Conservation (phyloP, 352 stramenopile genomes). For the Phytopythium vexans region DNA sequence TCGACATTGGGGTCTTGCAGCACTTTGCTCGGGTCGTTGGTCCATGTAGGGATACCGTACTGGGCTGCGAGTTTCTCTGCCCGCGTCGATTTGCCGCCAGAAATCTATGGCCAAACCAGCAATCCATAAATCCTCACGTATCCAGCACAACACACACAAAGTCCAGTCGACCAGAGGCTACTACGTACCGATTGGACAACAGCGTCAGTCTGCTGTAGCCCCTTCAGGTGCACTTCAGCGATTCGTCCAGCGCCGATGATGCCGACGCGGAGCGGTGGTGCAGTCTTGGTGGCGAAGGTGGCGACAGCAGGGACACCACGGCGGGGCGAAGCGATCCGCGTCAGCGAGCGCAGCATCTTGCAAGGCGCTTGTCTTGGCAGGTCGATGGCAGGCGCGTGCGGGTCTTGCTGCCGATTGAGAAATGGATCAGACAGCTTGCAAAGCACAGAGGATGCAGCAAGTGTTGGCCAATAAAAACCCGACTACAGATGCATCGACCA, state of each 20-base stretch:
- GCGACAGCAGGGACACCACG: not conserved
- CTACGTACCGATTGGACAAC: constrained; percentile 29
- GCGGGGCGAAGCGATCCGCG: not conserved
- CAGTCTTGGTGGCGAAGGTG: not conserved
- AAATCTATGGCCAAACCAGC: too few species aligned
- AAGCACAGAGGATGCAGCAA: too few species aligned
- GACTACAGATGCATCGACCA: too few species aligned
- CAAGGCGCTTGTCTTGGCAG: too few species aligned
- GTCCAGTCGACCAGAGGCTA: not conserved
- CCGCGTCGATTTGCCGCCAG: constrained; percentile 10
- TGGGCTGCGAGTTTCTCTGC: constrained; percentile 24
- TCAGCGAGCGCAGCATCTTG: too few species aligned
- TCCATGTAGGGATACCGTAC: constrained; percentile 65
- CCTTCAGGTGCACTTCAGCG: constrained; percentile 51
- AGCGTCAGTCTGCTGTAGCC: constrained; percentile 42
- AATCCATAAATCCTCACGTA: too few species aligned
- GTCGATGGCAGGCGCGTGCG: too few species aligned
- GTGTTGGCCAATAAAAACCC: too few species aligned
- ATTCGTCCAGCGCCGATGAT: constrained; percentile 74
- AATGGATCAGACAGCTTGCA: too few species aligned
- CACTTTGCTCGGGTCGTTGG: constrained; percentile 85
- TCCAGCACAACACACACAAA: not conserved
- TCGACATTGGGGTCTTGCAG: constrained; percentile 92
- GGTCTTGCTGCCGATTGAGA: too few species aligned
- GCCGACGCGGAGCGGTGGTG: constrained; percentile 42